Base-by-base conservation (phyloP, 345 rosid species). In the Microcos paniculata region DNA sequence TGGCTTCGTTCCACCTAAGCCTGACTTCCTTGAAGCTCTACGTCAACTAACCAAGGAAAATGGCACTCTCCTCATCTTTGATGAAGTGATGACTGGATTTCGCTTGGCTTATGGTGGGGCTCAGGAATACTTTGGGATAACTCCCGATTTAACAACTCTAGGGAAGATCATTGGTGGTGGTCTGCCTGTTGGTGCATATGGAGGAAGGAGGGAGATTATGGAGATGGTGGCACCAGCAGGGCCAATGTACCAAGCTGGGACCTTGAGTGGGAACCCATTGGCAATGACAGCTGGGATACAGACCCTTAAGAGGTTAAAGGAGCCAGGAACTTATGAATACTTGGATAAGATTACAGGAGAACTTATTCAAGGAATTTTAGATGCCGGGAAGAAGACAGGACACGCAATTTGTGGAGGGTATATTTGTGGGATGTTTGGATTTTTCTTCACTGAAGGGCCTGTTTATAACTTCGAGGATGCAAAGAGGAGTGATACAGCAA, bases 211-310 rank as follows among this genome's bases (percentile, higher is more conserved):
- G 72, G 99, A 96, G 30, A 91, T 96, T 16, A 92, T 93, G 97
- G 92, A 93, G 84, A 90, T 92, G 98, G 98, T 94, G 79, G 98
- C 99, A 46, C 97, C 99, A 0, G 98, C 98, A 26, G 98, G 99
- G 80, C 97, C 98, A 6, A 91, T 96, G 97, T 96, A 96, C 85
- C 97, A 96, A 80, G 99, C 97, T 3, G 97, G 99, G 63, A 93
- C 99, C 59, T 88, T 92, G 82, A 93, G 99, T 63, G 97, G 99
- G 75, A 93, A 96, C 55, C 99, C 98, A 3, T 73, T 96, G 81
- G 99, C 99, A 16, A 93, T 93, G 98, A 91, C 98, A 0, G 97
- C 97, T 0, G 99, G 99, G 7, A 88, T 94, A 63, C 91, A 92
- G 80, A 90, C 94, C 12, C 87, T 94, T 23, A 88, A 87, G 84